Base-by-base conservation (phyloP, 345 rosid genomes). In the Eucalyptus marginata region DNA sequence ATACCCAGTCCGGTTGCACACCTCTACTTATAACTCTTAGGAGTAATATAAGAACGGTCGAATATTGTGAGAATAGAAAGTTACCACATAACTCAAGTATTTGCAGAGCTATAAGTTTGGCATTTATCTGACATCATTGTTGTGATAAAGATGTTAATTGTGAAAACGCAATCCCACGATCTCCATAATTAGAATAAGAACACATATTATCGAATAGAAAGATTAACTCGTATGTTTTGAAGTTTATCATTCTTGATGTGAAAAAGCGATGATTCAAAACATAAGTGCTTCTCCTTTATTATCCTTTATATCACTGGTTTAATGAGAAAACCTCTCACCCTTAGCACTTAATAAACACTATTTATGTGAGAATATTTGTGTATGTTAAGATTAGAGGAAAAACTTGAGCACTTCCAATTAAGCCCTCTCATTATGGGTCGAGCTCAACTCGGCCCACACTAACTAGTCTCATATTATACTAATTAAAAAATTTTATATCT, bases 271-370 rank as follows among this genome's bases (percentile, higher is more conserved):
- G 2, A 52, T 52, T 18, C 24, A 52, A 52, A 18, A 52, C 10
- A 52, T 1, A 18, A 52, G 24, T 18, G 1, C 2, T 52, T 52
- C 58, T 52, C 1, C 4, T 52, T 52, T 52, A 18, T 18, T 52
- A 52, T 52, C 2, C 0, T 52, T 52, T 52, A 0, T 52, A 18
- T 18, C 10, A 52, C 2, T 7, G 0, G 2, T 0, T 52, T 52
- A 18, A 52, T 52, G 2, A 52, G 4, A 18, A 0, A 52, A 0
- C 8, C 0, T 1, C 0, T 17, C 10, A 18, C 4, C 2, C 4
- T 52, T 18, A 3, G 4, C 0, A 0, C 1, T 52, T 51, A 17
- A 9, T 17, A 51, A 17, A 51, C 1, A 1, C 8, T 51, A 51
- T 17, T 51, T 51, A 51, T 51, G 9, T 17, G 10, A 52, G 0